These are phyloP conservation scores for Cubamyces lactineus DNA, from an alignment of 768 basidiomycete genomes.

Conservation along the genomic window DNA sequence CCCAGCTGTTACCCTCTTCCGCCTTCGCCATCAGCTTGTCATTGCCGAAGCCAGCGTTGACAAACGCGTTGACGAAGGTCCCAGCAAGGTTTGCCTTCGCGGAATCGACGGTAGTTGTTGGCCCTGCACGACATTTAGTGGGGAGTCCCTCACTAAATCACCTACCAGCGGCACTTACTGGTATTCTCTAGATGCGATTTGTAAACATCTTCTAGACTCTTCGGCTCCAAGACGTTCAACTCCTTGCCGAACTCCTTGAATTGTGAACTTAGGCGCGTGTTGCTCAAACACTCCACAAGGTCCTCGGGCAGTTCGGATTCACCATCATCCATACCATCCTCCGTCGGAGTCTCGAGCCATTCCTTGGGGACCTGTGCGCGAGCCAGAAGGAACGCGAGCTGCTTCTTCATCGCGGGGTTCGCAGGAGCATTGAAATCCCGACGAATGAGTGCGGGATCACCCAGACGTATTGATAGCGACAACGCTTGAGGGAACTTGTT, in stretches of 20 bases:
- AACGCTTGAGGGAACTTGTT: conserved; percentile 91
- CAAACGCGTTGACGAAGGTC: conserved; percentile 98
- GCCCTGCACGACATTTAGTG: conserved; percentile 44
- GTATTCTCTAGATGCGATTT: conserved; percentile 94
- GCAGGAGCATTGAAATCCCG: conserved; percentile 89
- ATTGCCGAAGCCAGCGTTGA: conserved; percentile 98
- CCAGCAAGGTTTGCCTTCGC: conserved; percentile 94
- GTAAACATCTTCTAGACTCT: conserved; percentile 95
- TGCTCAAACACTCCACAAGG: conserved; percentile 83
- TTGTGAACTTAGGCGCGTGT: conserved; percentile 77
- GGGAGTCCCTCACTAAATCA: not conserved
- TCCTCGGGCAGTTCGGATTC: conserved; percentile 76
- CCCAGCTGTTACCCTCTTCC: conserved; percentile 96
- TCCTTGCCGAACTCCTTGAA: conserved; percentile 95
- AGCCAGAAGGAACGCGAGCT: conserved; percentile 92
- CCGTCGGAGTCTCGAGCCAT: conserved; percentile 72
- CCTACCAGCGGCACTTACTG: conserved; percentile 46
- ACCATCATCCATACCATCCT: conserved; percentile 53
- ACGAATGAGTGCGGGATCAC: conserved; percentile 76
- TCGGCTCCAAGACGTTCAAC: conserved; percentile 85
- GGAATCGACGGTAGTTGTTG: conserved; percentile 81
- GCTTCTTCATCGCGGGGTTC: conserved; percentile 95
- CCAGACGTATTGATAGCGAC: conserved; percentile 80
- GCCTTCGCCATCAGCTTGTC: conserved; percentile 98
- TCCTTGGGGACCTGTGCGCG: conserved; percentile 89